phyloP scores from a whole-genome alignment of 768 basidiomycete genomes.

The Pilatotrama ljubarskyi region DNA sequence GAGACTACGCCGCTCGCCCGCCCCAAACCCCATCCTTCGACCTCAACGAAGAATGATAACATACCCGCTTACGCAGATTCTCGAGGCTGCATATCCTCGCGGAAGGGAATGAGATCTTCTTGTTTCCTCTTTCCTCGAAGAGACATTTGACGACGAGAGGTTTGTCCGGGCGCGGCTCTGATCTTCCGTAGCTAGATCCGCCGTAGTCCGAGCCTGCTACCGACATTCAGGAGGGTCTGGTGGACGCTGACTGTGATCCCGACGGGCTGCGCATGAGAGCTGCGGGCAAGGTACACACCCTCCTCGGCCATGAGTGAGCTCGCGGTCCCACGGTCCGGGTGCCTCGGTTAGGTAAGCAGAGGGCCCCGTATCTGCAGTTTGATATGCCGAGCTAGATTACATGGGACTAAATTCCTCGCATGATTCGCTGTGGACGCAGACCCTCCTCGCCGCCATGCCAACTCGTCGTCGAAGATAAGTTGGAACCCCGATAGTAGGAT shows the following conservation, averaged over 20 bases:
- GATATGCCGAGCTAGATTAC: too few relatives aligned
- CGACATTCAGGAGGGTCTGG: slow-evolving; percentile 20
- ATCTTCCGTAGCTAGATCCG: slow-evolving; percentile 28
- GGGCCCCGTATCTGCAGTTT: too few relatives aligned
- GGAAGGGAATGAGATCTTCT: slow-evolving; percentile 77
- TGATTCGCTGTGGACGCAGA: too few relatives aligned
- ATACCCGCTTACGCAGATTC: slow-evolving; percentile 70
- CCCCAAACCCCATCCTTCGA: too few relatives aligned
- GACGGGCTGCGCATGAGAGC: slow-evolving; percentile 21
- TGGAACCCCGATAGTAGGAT: too few relatives aligned
- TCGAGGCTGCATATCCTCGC: slow-evolving; percentile 80
- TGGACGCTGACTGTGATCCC: background rate
- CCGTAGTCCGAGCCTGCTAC: slow-evolving; percentile 29
- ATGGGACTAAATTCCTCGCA: too few relatives aligned
- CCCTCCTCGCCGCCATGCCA: too few relatives aligned
- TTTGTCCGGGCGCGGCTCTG: slow-evolving; percentile 62
- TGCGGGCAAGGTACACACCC: background rate
- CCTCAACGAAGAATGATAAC: slow-evolving; percentile 21
- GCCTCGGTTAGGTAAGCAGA: slow-evolving; percentile 1
- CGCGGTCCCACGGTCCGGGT: slow-evolving; percentile 3
- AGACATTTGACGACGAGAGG: slow-evolving; percentile 83
- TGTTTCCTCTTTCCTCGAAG: slow-evolving; percentile 64
- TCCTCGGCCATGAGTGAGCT: background rate
- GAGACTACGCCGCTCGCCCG: too few relatives aligned
- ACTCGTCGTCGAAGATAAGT: too few relatives aligned